These are phyloP conservation scores for Talaromyces pinophilus DNA, from an alignment of 2,329 filamentous ascomycete species.

Conservation along the genomic window DNA sequence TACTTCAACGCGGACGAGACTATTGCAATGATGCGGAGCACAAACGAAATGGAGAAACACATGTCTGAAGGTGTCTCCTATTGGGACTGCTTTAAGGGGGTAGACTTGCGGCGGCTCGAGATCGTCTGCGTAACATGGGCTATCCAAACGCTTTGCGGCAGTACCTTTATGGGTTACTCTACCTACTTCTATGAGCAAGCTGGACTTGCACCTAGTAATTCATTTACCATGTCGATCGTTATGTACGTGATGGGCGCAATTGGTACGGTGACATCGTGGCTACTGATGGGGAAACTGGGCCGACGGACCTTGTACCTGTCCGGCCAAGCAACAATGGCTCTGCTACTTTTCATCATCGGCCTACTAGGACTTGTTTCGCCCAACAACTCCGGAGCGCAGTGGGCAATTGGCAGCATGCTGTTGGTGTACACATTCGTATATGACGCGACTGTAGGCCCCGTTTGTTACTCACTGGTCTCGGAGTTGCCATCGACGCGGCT, in stretches of 20 bases:
- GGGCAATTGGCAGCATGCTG: slow-evolving; percentile 50
- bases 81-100: slow-evolving; percentile 10
- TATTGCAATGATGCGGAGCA: slow-evolving; percentile 8
- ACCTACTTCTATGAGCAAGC: slow-evolving; percentile 51
- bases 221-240: slow-evolving; percentile 48
- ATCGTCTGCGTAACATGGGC: slow-evolving; percentile 30
- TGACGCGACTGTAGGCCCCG: slow-evolving; percentile 44
- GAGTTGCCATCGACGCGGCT: slow-evolving; percentile 48
- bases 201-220: slow-evolving; percentile 33
- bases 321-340: slow-evolving; percentile 28
- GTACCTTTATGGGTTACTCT: slow-evolving; percentile 41
- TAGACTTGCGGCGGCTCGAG: slow-evolving; percentile 6
- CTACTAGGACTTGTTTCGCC: not conserved
- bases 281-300: slow-evolving; percentile 40
- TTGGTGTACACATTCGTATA: slow-evolving; percentile 68
- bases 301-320: slow-evolving; percentile 44
- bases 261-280: slow-evolving; percentile 55
- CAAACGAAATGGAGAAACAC: slow-evolving; percentile 5
- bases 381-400: slow-evolving; percentile 30
- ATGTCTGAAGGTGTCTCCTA: not conserved
- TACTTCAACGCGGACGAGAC: slow-evolving; percentile 28
- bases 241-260: slow-evolving; percentile 62
- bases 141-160: slow-evolving; percentile 36
- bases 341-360: slow-evolving; percentile 28
- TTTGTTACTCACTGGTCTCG: slow-evolving; percentile 39